These are phyloP conservation scores for Penicillium daleae DNA, from an alignment of 495 filamentous ascomycete genomes.

Conservation along the genomic window DNA sequence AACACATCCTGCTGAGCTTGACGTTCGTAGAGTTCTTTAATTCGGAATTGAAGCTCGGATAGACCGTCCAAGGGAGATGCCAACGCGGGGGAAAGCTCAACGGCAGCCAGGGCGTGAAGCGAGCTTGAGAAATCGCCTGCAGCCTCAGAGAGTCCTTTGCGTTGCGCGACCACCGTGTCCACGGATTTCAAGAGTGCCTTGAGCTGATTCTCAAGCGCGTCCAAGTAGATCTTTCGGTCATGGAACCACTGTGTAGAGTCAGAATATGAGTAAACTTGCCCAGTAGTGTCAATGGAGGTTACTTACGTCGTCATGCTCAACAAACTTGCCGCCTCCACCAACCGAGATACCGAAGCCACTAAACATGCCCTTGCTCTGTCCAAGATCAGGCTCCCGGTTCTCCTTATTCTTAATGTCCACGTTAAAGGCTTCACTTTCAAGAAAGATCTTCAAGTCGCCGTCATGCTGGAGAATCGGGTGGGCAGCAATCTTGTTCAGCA, in stretches of 20 bases:
- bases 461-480: slow-evolving; percentile 94
- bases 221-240: slow-evolving; percentile 90
- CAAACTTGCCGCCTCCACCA: slow-evolving; percentile 80
- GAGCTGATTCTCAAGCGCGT: slow-evolving; percentile 92
- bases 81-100: slow-evolving; percentile 86
- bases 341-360: slow-evolving; percentile 79
- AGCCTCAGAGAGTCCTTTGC: slow-evolving; percentile 90
- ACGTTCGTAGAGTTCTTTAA: slow-evolving; percentile 91
- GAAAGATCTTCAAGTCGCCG: slow-evolving; percentile 89
- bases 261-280: slow-evolving; percentile 5
- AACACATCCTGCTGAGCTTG: slow-evolving; percentile 97
- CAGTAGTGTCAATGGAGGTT: background rate
- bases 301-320: slow-evolving; percentile 95
- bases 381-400: slow-evolving; percentile 80
- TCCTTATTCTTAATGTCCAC: slow-evolving; percentile 98
- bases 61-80: slow-evolving; percentile 87
- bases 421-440: slow-evolving; percentile 94
- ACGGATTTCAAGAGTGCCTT: slow-evolving; percentile 93
- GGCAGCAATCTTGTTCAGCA: slow-evolving; percentile 92
- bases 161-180: slow-evolving; percentile 86
- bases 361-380: slow-evolving; percentile 91
- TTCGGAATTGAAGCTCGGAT: slow-evolving; percentile 89
- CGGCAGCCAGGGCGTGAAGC: slow-evolving; percentile 83
- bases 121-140: slow-evolving; percentile 91
- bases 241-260: slow-evolving; percentile 95